Conservation (phyloP, 768 basidiomycete genomes). For the Leccinum rimulosum region DNA sequence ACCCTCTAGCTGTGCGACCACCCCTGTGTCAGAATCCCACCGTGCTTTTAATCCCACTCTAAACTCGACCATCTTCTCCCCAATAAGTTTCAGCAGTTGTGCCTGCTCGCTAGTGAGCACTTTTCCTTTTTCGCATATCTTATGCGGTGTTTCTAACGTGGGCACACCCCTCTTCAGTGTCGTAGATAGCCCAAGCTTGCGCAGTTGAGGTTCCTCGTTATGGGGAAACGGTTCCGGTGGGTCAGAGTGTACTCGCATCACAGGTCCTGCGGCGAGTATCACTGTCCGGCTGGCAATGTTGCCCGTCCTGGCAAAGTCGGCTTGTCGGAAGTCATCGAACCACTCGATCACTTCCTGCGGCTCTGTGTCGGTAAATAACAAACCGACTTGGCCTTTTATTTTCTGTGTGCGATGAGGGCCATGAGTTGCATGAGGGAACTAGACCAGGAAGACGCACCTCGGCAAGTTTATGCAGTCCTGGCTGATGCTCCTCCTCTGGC, state of each 20-base stretch:
- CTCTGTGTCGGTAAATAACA: slow-evolving; percentile 88
- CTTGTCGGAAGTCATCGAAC: slow-evolving; percentile 88
- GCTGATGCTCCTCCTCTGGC: slow-evolving; percentile 79
- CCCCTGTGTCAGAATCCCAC: slow-evolving; percentile 69
- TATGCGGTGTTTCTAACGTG: slow-evolving; percentile 74
- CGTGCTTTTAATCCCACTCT: slow-evolving; percentile 65
- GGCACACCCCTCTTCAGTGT: slow-evolving; percentile 86
- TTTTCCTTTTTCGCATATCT: slow-evolving; percentile 82
- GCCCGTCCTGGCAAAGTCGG: slow-evolving; percentile 90
- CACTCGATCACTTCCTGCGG: slow-evolving; percentile 92
- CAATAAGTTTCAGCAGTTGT: slow-evolving; percentile 88
- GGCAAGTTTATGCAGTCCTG: slow-evolving; percentile 77
- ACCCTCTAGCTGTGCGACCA: slow-evolving; percentile 58
- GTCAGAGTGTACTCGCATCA: slow-evolving; percentile 76
- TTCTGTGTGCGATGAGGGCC: slow-evolving; percentile 46
- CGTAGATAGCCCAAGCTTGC: slow-evolving; percentile 87
- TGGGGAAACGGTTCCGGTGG: slow-evolving; percentile 91
- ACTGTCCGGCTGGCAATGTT: slow-evolving; percentile 76
- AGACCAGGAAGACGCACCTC: slow-evolving; percentile 49
- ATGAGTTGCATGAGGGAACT: slow-evolving; percentile 6
- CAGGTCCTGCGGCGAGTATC: slow-evolving; percentile 76
- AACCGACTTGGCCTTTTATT: slow-evolving; percentile 92
- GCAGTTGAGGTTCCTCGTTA: slow-evolving; percentile 94
- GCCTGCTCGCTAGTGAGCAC: slow-evolving; percentile 82
- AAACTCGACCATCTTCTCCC: slow-evolving; percentile 86